phyloP scores from a whole-genome alignment of 345 rosid species.

The Arabis alpina region DNA sequence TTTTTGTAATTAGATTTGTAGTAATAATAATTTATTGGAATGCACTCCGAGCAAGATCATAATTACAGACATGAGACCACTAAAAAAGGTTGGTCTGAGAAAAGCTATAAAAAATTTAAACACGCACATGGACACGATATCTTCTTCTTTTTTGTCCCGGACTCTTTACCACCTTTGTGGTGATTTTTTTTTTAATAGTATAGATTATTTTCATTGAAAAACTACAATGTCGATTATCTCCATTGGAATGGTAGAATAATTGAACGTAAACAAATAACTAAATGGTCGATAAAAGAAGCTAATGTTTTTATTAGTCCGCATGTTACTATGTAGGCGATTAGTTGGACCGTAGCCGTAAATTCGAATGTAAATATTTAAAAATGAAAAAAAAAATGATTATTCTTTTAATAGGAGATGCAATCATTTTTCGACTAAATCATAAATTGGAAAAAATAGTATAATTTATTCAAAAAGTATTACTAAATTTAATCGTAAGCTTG shows the following conservation, averaged over 20 bases:
- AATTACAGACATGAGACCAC: slow-evolving; percentile 13
- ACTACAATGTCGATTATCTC: neutral
- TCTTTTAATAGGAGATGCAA: too few relatives aligned
- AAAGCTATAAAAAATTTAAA: neutral
- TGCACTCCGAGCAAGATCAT: slow-evolving; percentile 12
- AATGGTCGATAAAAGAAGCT: neutral
- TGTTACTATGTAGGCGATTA: too few relatives aligned
- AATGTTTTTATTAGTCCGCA: too few relatives aligned
- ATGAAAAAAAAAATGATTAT: too few relatives aligned
- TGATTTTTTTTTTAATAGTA: neutral
- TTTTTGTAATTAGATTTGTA: neutral
- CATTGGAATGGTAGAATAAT: slow-evolving; percentile 2
- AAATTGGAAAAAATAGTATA: neutral
- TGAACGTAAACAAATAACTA: slow-evolving; percentile 3
- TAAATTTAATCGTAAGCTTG: neutral
- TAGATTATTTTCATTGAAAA: neutral
- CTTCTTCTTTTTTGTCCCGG: neutral
- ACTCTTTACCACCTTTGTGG: neutral
- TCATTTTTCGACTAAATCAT: neutral
- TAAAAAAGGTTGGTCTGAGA: neutral
- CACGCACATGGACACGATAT: slow-evolving; percentile 25
- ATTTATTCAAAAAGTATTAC: neutral
- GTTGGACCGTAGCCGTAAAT: too few relatives aligned
- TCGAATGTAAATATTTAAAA: too few relatives aligned
- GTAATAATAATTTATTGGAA: slow-evolving; percentile 2